Conservation (phyloP, 306 rosid species). For the Citrullus colocynthis region DNA sequence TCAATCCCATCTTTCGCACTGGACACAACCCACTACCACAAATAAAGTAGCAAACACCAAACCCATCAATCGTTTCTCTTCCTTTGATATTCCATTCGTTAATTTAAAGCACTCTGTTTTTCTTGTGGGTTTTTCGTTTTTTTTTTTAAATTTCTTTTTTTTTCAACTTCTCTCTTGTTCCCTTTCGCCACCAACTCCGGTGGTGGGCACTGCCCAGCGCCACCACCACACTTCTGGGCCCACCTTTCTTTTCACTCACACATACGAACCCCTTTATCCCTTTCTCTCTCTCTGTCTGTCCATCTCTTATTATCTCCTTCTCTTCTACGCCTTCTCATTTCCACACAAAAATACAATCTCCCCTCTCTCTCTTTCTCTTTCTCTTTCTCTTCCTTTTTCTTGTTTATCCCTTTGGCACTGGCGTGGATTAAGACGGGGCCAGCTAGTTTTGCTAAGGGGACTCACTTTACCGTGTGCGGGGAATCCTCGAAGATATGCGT, state of each 20-base stretch:
- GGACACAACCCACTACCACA: not conserved
- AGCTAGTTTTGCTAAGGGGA: slow-evolving; percentile 24
- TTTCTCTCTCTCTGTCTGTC: not conserved
- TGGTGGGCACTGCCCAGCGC: slow-evolving; percentile 12
- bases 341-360: slow-evolving; percentile 13
- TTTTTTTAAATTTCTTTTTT: too few species aligned
- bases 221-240: slow-evolving; percentile 14
- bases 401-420: slow-evolving; percentile 11
- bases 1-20: not conserved
- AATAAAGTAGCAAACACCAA: not conserved
- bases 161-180: not conserved
- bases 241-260: slow-evolving; percentile 5
- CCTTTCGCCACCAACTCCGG: slow-evolving; percentile 10
- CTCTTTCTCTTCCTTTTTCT: slow-evolving; percentile 15
- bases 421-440: slow-evolving; percentile 26
- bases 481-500: not conserved
- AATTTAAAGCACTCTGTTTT: not conserved
- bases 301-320: slow-evolving; percentile 23
- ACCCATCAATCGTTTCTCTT: not conserved
- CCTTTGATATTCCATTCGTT: not conserved
- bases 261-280: not conserved
- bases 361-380: not conserved
- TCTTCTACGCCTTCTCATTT: slow-evolving; percentile 60
- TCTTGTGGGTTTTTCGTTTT: not conserved
- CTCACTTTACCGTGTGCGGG: not conserved